These are phyloP conservation scores for Pichia phayaonensis DNA, from an alignment of 805 yeast species.

Conservation along the genomic window DNA sequence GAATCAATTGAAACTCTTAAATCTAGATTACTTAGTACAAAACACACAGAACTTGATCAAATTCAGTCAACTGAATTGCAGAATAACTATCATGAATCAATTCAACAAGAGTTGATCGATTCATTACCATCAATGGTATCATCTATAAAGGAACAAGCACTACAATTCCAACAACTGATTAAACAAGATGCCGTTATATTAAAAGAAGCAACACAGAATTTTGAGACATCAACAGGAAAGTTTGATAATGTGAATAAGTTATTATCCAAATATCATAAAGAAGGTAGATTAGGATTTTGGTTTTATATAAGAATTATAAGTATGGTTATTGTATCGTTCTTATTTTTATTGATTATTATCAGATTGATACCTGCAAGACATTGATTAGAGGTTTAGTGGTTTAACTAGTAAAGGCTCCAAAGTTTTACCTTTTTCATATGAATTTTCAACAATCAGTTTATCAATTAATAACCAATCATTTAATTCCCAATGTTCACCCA, in stretches of 20 bases:
- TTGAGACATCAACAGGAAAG: conserved; percentile 25
- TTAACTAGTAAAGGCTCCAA: conserved; percentile 19
- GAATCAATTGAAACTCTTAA: conserved; percentile 25
- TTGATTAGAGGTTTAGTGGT: conserved; percentile 18
- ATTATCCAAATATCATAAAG: conserved; percentile 25
- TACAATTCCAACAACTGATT: conserved; percentile 27
- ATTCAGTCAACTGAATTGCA: conserved; percentile 18
- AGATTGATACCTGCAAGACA: conserved; percentile 32
- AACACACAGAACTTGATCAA: conserved; percentile 22
- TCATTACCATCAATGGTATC: conserved; percentile 26
- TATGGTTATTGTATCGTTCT: conserved; percentile 19
- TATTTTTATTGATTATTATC: conserved; percentile 22
- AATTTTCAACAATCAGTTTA: conserved; percentile 12
- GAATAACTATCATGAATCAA: conserved; percentile 25
- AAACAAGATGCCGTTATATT: conserved; percentile 27
- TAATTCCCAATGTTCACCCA: conserved; percentile 15
- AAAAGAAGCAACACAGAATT: conserved; percentile 28
- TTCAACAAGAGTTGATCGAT: conserved; percentile 28
- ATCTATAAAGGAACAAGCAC: conserved; percentile 25
- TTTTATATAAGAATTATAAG: conserved; percentile 25
- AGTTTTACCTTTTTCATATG: conserved; percentile 22
- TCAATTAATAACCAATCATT: conserved; percentile 13
- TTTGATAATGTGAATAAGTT: conserved; percentile 23
- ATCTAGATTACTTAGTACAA: conserved; percentile 22
- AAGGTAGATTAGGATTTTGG: conserved; percentile 27